phyloP scores from a whole-genome alignment of 768 basidiomycete species.

The Podaxis sp. region DNA sequence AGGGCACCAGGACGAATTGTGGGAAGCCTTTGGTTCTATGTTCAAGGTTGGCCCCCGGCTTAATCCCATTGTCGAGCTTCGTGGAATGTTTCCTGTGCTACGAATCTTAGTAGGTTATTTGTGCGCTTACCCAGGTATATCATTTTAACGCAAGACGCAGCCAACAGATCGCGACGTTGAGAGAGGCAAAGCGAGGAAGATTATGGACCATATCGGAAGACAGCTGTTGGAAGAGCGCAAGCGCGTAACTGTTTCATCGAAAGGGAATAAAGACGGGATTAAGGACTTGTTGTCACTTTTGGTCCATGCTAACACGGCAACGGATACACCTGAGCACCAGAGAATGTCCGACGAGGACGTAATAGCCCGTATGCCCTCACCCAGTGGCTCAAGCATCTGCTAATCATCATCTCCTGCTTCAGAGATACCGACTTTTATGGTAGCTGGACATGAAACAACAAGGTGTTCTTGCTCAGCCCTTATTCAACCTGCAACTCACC shows the following conservation, averaged over 20 bases:
- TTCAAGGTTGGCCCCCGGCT: slow-evolving; percentile 40
- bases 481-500: neutral
- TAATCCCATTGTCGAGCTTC: slow-evolving; percentile 26
- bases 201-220: slow-evolving; percentile 41
- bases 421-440: slow-evolving; percentile 49
- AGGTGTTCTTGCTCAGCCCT: slow-evolving; percentile 20
- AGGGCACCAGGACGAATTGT: slow-evolving; percentile 40
- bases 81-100: slow-evolving; percentile 14
- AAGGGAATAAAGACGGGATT: slow-evolving; percentile 20
- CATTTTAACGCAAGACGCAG: slow-evolving; percentile 15
- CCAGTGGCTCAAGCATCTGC: neutral
- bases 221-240: slow-evolving; percentile 48
- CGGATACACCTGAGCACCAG: slow-evolving; percentile 43
- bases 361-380: slow-evolving; percentile 14
- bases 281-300: slow-evolving; percentile 55
- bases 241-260: slow-evolving; percentile 18
- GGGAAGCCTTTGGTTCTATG: slow-evolving; percentile 46
- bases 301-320: slow-evolving; percentile 51
- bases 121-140: slow-evolving; percentile 25
- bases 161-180: slow-evolving; percentile 26
- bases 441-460: slow-evolving; percentile 47
- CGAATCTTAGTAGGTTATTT: slow-evolving; percentile 26
- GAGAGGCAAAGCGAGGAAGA: slow-evolving; percentile 25
- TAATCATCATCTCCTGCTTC: neutral
- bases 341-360: slow-evolving; percentile 55